Evolutionary conservation across 2,329 filamentous ascomycete species (phyloP), one percentile per base, ranked within the genome.

Genomic region (Pseudodiploospora longispora): DNA sequence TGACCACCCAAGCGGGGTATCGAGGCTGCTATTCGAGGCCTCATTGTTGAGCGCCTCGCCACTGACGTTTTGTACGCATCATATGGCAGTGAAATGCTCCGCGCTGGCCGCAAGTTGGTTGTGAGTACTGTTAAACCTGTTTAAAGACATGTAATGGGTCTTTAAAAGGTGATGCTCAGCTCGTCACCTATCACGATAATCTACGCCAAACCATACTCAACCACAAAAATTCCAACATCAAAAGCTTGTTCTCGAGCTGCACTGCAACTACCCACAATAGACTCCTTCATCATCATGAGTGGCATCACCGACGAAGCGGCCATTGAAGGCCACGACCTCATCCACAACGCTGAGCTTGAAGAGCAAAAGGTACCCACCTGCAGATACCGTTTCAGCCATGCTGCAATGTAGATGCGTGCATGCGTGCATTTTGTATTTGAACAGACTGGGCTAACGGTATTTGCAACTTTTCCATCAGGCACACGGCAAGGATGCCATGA

Each of bases 301-400:
- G 58, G 57, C 19, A 53, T 60, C 37, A 46, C 54, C 1, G 60
- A 63, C 34, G 58, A 62, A 50, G 56, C 53, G 27, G 62, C 61
- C 10, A 41, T 57, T 6, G 61, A 62, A 42, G 46, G 47, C 6
- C 62, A 64, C 38, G 62, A 64, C 12, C 53, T 64, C 37, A 64
- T 64, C 12, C 60, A 64, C 40, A 43, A 53, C 4, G 62, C 61
- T 30, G 62, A 64, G 40, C n/a, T 54, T 1, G 59, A 63, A 38
- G 60, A 63, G 41, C 60, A 63, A 40, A 54, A 52, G 39, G 43
- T 47, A 36, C 8, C 19, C 19, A 19, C 19, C 19, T 19, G 19
- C 3, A 19, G 2, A 19, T 3, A 19, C 19, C 19, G 3, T 3
- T 19, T 19, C 19, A 19, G 19, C 19, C 19, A 19, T 19, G 19